Conservation (phyloP, 305 asterid species). For the Caryopteris hybrid region DNA sequence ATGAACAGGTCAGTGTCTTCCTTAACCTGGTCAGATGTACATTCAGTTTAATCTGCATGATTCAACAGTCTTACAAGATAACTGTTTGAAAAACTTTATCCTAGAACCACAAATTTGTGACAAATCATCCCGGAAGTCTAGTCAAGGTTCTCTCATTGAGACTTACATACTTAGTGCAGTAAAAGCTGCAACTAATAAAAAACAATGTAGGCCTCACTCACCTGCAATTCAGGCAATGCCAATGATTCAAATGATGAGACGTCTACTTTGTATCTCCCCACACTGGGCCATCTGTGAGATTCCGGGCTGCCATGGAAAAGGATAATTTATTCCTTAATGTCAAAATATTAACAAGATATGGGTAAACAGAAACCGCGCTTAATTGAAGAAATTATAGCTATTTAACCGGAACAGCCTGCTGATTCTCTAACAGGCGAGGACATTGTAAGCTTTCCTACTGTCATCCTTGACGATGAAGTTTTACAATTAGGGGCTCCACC, state of each 20-base stretch:
- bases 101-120: not conserved
- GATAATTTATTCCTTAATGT: constrained; percentile 9
- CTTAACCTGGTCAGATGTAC: constrained; percentile 47
- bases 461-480: not conserved
- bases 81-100: not conserved
- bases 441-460: not conserved
- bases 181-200: not conserved
- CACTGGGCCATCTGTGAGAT: constrained; percentile 75
- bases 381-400: not conserved
- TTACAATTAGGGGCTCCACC: not conserved
- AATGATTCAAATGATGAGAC: constrained; percentile 74
- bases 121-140: not conserved
- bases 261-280: constrained; percentile 83
- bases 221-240: constrained; percentile 92
- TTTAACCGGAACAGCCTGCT: not conserved
- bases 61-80: not conserved
- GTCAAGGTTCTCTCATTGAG: not conserved
- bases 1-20: constrained; percentile 72
- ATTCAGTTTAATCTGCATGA: constrained; percentile 15
- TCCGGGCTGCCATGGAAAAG: constrained; percentile 44
- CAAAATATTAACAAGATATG: constrained; percentile 4
- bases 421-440: not conserved
- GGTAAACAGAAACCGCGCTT: not conserved
- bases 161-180: not conserved
- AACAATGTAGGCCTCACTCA: constrained; percentile 20